Evolutionary conservation across 768 basidiomycete species (phyloP), one percentile per base, ranked within the genome.

Genomic region (Mycena olivaceomarginata): DNA sequence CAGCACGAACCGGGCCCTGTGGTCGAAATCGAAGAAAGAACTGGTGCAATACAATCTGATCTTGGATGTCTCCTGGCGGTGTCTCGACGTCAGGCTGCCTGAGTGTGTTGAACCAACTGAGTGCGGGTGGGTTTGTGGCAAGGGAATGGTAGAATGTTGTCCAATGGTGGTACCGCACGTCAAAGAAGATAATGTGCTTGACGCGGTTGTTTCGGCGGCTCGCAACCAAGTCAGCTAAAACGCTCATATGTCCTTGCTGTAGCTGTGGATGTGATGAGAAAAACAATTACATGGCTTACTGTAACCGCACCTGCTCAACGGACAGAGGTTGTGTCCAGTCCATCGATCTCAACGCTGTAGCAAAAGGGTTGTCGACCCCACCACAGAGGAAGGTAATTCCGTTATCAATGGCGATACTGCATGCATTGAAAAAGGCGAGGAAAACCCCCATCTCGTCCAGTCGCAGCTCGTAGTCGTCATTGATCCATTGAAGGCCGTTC

Each of bases 371-470:
- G 8, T 41, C 20, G 1, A n/a, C 16, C 31, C 22, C 56, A 4
- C 53, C 56, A 51, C 15, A 51, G 13, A 69, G 53, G 20, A 40
- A 69, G 20, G 59, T 53, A 15, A 69, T 43, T 7, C 68, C 68
- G 2, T 22, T 12, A 4, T 69, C 56, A 15, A 57, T 45, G 8
- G 68, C 68, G 11, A 25, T 43, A 9, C 6, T 11, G 5, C n/a
- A 57, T 22, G 7, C 16, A 22, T 69, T 69, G 39, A 59, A 20
- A 12, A 57, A 15, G 25, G 16, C 22, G n/a, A 69, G 16, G 40
- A 68, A 68, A 12, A 68, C 10, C 12, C 13, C 7, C 51, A 68
- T 39, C 41, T 68, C 67, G n/a, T 68, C 67, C 31, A 43, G 45
- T 5, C 67, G 56, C 25, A 69, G 13, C 37, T 56, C 41, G 31